phyloP scores from a whole-genome alignment of 73 alveolate genomes.

The Paramecium sonneborni region DNA sequence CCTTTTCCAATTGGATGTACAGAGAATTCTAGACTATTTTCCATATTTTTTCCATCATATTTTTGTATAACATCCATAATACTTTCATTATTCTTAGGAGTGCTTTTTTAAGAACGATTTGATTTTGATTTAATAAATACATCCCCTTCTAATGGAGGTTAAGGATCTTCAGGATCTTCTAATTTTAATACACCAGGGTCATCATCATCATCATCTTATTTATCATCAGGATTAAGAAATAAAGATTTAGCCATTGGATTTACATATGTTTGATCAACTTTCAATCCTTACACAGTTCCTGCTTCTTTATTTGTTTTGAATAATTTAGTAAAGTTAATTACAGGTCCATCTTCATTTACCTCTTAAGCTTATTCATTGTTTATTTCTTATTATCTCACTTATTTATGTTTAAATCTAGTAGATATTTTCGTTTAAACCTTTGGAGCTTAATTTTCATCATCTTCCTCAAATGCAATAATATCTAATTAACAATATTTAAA shows the following conservation, averaged over 20 bases:
- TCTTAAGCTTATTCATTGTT: not conserved
- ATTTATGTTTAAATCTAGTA: not conserved
- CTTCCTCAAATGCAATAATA: slow-evolving; percentile 50
- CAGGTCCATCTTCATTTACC: not conserved
- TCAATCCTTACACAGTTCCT: not conserved
- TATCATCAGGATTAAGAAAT: not conserved
- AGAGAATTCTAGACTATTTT: not conserved
- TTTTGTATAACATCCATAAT: not conserved
- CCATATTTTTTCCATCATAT: not conserved
- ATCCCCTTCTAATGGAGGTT: slow-evolving; percentile 33
- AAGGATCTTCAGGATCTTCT: slow-evolving; percentile 37
- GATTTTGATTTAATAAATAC: slow-evolving; percentile 15
- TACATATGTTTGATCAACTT: not conserved
- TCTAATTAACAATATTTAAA: not conserved
- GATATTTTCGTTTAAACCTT: not conserved
- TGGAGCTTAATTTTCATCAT: not conserved
- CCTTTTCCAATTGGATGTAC: not conserved
- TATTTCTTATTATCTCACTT: not conserved
- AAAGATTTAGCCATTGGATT: not conserved
- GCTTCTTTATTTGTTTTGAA: slow-evolving; percentile 2
- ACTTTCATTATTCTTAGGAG: not conserved
- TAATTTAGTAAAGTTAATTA: slow-evolving; percentile 12
- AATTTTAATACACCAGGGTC: slow-evolving; percentile 33
- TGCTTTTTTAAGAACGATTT: not conserved
- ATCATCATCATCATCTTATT: not conserved